Conservation (phyloP, 2,329 filamentous ascomycete genomes). For the Alternaria dauci region DNA sequence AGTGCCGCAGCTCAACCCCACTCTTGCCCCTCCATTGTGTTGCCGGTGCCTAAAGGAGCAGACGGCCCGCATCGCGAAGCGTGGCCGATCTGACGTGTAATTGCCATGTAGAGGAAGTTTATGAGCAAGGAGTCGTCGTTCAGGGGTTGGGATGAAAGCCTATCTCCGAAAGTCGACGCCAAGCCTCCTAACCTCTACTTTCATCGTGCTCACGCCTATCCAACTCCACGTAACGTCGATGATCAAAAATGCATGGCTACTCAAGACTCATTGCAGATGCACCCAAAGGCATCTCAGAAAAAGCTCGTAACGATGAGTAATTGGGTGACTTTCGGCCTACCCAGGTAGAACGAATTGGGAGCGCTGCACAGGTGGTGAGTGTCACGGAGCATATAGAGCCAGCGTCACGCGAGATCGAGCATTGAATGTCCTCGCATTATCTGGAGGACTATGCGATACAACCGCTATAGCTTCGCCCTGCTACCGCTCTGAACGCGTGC, state of each 20-base stretch:
- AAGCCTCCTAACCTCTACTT: background rate
- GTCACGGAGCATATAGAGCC: background rate
- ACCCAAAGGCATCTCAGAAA: no score
- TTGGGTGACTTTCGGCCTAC: no score
- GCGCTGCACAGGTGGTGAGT: background rate
- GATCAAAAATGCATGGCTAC: background rate
- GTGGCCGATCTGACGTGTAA: background rate
- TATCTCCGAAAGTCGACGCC: background rate
- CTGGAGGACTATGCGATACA: background rate
- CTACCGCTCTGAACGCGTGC: constrained; percentile 28
- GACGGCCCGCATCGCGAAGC: constrained; percentile 6
- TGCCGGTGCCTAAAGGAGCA: constrained; percentile 16
- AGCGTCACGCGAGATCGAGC: background rate
- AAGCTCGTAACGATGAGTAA: no score
- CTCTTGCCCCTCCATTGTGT: constrained; percentile 19
- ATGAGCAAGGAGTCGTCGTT: background rate
- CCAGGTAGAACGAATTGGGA: no score
- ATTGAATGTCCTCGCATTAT: background rate
- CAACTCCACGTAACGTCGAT: background rate
- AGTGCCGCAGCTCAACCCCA: constrained; percentile 23
- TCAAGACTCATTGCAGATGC: background rate
- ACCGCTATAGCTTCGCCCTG: constrained; percentile 27
- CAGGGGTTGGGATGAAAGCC: background rate
- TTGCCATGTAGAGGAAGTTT: background rate
- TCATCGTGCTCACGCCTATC: background rate